phyloP scores from a whole-genome alignment of 129 eudicot genomes.

The Centrapalus pauciflorus region DNA sequence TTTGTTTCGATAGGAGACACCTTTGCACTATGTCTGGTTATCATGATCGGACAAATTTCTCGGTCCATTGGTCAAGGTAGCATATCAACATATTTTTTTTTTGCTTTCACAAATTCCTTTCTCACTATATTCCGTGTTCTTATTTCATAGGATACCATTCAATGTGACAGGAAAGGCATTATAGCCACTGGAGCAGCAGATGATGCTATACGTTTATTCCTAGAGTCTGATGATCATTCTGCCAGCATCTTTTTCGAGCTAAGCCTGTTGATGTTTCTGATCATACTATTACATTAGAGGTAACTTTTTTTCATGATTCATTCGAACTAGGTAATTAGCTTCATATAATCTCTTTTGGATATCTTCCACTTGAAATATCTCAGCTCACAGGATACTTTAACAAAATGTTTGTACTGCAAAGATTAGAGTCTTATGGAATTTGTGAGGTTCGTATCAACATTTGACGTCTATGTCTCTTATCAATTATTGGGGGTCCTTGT shows the following conservation, averaged over 20 bases:
- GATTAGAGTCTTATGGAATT: slow-evolving; percentile 76
- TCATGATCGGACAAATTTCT: slow-evolving; percentile 62
- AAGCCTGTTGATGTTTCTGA: slow-evolving; percentile 97
- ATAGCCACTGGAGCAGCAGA: slow-evolving; percentile 79
- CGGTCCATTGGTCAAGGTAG: slow-evolving; percentile 77
- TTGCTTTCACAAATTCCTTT: too few relatives aligned
- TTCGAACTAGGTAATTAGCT: too few relatives aligned
- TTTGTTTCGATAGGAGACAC: slow-evolving; percentile 45
- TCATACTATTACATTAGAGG: slow-evolving; percentile 91
- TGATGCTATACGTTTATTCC: slow-evolving; percentile 65
- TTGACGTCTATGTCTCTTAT: background rate
- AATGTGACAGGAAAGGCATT: slow-evolving; percentile 46
- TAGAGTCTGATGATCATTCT: slow-evolving; percentile 47
- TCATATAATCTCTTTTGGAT: background rate
- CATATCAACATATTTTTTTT: too few relatives aligned
- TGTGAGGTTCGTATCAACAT: slow-evolving; percentile 64
- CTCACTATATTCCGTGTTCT: background rate
- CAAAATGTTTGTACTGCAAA: slow-evolving; percentile 82
- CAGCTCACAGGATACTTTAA: slow-evolving; percentile 84
- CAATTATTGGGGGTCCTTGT: background rate
- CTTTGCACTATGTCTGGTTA: slow-evolving; percentile 63
- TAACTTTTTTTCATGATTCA: slow-evolving; percentile 12
- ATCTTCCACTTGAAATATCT: slow-evolving; percentile 5
- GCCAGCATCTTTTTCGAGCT: slow-evolving; percentile 88
- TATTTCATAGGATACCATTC: background rate